Evolutionary conservation across 306 rosid species (phyloP).

Genomic region (Coriaria nepalensis): DNA sequence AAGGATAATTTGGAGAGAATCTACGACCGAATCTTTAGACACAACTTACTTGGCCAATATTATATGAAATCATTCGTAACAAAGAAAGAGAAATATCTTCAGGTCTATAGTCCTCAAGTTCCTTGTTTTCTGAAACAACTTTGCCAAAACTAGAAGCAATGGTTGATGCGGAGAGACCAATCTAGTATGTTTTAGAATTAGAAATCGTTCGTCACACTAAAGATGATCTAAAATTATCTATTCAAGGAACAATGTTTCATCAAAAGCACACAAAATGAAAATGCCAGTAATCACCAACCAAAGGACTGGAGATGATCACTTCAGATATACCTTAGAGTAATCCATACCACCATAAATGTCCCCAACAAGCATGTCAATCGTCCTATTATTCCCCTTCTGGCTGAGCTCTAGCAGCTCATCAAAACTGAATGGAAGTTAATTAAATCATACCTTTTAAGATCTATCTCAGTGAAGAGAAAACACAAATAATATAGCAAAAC

Average conservation of each 20-base stretch:
- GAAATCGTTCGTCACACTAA: constrained; percentile 15
- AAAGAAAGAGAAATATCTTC: constrained; percentile 97
- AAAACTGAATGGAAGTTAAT: constrained; percentile 43
- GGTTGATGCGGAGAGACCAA: constrained; percentile 92
- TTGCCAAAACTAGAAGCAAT: constrained; percentile 99
- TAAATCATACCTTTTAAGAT: too few species aligned
- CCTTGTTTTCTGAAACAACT: constrained; percentile 77
- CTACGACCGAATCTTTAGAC: neutral
- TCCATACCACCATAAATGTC: constrained; percentile 98
- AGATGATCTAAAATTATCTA: too few species aligned
- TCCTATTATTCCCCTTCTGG: constrained; percentile 84
- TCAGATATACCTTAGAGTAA: constrained; percentile 93
- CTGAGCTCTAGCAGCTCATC: constrained; percentile 96
- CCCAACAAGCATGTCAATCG: constrained; percentile 98
- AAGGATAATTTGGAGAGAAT: neutral
- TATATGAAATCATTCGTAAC: constrained; percentile 93
- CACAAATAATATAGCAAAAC: too few species aligned
- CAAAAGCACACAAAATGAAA: too few species aligned
- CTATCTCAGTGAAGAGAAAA: too few species aligned
- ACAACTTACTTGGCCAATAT: constrained; percentile 99
- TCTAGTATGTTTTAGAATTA: constrained; percentile 34
- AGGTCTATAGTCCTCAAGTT: constrained; percentile 87
- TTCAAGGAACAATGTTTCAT: neutral
- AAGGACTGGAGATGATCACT: too few species aligned
- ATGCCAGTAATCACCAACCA: too few species aligned